Evolutionary conservation across 305 asterid species (phyloP), one percentile per base, ranked within the genome.

Genomic region (Rubia balearica): DNA sequence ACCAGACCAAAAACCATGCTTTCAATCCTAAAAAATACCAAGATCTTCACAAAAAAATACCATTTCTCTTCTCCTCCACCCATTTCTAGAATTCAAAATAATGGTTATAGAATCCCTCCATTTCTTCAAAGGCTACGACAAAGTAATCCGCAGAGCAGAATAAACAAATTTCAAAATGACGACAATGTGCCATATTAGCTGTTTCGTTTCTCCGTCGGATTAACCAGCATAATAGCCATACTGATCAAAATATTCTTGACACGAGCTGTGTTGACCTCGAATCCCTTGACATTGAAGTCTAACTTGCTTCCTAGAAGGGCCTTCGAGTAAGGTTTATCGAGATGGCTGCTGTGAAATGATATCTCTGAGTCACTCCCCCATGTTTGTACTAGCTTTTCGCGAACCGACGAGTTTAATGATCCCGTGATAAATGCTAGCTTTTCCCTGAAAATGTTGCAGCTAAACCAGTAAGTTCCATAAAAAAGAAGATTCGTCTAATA

Each of bases 221-320:
- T 79, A 33, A 70, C 85, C 36, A 72, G 84, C 74, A 0, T 77
- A 73, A 10, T 84, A 66, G 82, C 63, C 9, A 80, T 82, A 1
- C 70, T 85, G 67, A 40, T 77, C 71, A 75, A 72, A 68, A 81
- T 64, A 36, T 79, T 85, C 72, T 65, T 79, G 57, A 49, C 74
- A 74, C 73, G 95, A 62, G 98, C 97, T 11, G 98, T 92, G 84
- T 92, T 90, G 67, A 92, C 95, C 81, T 92, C 96, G 55, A 80
- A 90, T 57, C 98, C 98, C 86, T 92, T 90, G 46, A 90, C 95
- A 64, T 92, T 96, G 73, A 92, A 89, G 82, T 97, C 90, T 73
- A 90, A 92, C 75, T 86, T 92, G 86, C 96, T 92, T 27, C 59
- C 65, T 12, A 85, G 80, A 57, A 90, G 92, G 79, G 77, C 92